Percentiles rank a stretch among this genome's conserved stretches.
phyloP scores from a whole-genome alignment of 768 basidiomycete genomes.

The Suillus paluster region DNA sequence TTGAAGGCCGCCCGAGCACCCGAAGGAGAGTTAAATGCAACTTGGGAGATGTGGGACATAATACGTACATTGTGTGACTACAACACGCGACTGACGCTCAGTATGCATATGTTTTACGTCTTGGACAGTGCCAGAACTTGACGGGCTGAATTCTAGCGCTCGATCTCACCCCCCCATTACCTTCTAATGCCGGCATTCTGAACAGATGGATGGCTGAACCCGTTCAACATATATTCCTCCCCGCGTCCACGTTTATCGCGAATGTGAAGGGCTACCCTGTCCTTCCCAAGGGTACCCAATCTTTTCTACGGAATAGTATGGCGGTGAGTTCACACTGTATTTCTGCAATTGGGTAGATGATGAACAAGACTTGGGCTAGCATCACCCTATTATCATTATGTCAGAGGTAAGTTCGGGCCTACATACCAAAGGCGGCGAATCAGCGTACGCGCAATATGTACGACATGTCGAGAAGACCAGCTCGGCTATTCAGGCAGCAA shows the following conservation, averaged over 20 bases:
- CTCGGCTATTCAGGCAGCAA: constrained; percentile 62
- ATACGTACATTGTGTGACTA: constrained; percentile 91
- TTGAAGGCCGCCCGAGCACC: constrained; percentile 40
- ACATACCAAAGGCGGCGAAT: constrained; percentile 83
- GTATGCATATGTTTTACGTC: constrained; percentile 44
- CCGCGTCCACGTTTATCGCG: constrained; percentile 90
- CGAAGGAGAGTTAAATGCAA: constrained; percentile 67
- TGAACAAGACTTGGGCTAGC: constrained; percentile 50
- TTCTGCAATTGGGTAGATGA: constrained; percentile 19
- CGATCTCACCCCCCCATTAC: constrained; percentile 89
- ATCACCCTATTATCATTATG: constrained; percentile 84
- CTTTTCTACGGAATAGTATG: constrained; percentile 89
- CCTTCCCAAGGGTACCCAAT: constrained; percentile 89
- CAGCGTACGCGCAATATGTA: constrained; percentile 90
- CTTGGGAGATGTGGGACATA: constrained; percentile 99
- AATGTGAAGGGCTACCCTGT: constrained; percentile 98
- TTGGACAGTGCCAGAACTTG: constrained; percentile 12
- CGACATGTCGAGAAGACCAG: constrained; percentile 83
- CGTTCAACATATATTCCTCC: constrained; percentile 85
- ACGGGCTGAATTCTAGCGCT: constrained; percentile 60
- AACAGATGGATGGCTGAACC: constrained; percentile 94
- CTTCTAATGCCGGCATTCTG: constrained; percentile 74
- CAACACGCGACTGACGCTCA: constrained; percentile 69
- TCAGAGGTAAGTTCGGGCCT: constrained; percentile 63
- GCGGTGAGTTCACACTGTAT: constrained; percentile 54